Conservation (phyloP, 2,329 filamentous ascomycete genomes). For the Colletotrichum australisinense region DNA sequence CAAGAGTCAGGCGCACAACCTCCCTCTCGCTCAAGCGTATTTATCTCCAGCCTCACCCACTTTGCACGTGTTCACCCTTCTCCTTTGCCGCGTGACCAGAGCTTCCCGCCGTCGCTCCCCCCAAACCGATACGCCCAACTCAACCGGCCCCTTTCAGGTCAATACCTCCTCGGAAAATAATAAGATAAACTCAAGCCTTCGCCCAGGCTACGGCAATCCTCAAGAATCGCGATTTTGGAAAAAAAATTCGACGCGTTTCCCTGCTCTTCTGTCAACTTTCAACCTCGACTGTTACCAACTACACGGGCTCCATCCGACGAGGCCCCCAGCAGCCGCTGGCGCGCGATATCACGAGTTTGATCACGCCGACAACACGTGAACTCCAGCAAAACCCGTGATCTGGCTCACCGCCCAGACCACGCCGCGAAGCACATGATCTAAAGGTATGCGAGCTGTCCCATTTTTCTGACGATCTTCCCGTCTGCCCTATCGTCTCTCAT, state of each 20-base stretch:
- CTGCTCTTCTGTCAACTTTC: not conserved
- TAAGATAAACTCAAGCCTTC: conserved; percentile 30
- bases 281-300: conserved; percentile 27
- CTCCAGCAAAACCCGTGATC: conserved; percentile 55
- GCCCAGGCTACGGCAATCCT: conserved; percentile 1
- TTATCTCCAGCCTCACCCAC: conserved; percentile 50
- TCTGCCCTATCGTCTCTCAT: conserved; percentile 12
- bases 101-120: conserved; percentile 32
- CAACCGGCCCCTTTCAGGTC: conserved; percentile 17
- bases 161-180: conserved; percentile 15
- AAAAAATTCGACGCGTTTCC: conserved; percentile 11
- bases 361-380: conserved; percentile 49
- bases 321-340: conserved; percentile 35
- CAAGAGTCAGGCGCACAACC: conserved; percentile 33
- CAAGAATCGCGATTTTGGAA: conserved; percentile 27
- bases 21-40: conserved; percentile 40
- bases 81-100: conserved; percentile 52
- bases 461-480: conserved; percentile 31
- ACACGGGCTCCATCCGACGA: conserved; percentile 31
- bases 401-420: conserved; percentile 40
- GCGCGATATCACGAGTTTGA: conserved; percentile 62
- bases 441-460: conserved; percentile 49
- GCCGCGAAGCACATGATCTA: conserved; percentile 56
- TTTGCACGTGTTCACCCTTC: conserved; percentile 53
- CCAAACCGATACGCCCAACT: conserved; percentile 27